Evolutionary conservation across 345 rosid species (phyloP), one percentile per base, ranked within the genome.

Genomic region (Salix arbutifolia): DNA sequence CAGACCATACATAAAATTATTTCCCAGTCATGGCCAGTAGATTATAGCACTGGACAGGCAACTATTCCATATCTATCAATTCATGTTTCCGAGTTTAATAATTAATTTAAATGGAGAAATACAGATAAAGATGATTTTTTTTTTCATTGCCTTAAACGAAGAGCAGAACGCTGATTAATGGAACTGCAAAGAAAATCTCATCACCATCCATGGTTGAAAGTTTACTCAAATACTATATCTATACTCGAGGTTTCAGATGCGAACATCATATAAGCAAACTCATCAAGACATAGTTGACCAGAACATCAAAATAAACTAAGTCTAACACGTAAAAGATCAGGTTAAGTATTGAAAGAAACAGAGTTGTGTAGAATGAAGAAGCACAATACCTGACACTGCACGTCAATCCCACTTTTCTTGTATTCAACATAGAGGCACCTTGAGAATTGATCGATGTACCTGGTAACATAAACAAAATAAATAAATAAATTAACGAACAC

Each of bases 361-460:
- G 81, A 78, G 9, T n/a, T 35, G 11, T 72, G n/a, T 7, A 12
- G 13, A 19, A 31, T 21, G 7, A 62, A 33, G 42, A 21, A 30
- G 18, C 65, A 50, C 5, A 3, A 66, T 86, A 91, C 96, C 93
- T 90, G 96, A 78, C 92, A 87, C 75, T 87, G 90, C 48, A 87
- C 90, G 73, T 85, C 88, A 2, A 96, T 93, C 74, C 98, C 99
- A 46, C 83, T 88, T 21, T 87, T 89, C 87, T 90, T 91, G 84
- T 96, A 92, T 82, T 93, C 99, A 73, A 96, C 99, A 86, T 96
- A 86, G 1, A 96, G 91, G 80, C 92, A 88, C 83, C 89, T 93
- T 4, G 99, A 88, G 85, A 93, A 90, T 56, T 96, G 96, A 86
- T 96, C 99, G n/a, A 93, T 81, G 19, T 92, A 96, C 82, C 98